Percentiles rank a stretch among this genome's conserved stretches.
These are phyloP conservation scores for Sarocladiaceae sp. DNA, from an alignment of 2,329 filamentous ascomycete genomes.

Conservation along the genomic window DNA sequence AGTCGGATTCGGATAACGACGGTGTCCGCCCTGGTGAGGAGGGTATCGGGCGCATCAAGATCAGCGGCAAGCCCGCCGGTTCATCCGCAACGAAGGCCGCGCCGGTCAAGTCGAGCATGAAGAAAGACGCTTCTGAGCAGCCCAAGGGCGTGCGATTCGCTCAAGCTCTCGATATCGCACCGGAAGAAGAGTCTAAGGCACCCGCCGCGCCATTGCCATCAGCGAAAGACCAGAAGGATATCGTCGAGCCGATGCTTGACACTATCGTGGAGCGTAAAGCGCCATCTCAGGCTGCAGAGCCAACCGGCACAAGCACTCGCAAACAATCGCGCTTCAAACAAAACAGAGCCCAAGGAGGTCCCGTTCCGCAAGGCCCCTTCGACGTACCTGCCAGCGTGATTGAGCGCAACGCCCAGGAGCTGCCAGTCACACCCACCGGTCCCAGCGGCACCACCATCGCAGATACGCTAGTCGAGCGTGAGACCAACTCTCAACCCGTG, in stretches of 20 bases:
- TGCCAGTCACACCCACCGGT: constrained; percentile 36
- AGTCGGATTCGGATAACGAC: constrained; percentile 27
- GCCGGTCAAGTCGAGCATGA: constrained; percentile 27
- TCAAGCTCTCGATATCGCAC: constrained; percentile 63
- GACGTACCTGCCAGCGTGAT: constrained; percentile 36
- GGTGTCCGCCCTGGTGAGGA: constrained; percentile 32
- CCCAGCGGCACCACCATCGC: constrained; percentile 53
- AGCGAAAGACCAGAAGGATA: constrained; percentile 20
- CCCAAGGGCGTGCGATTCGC: constrained; percentile 78
- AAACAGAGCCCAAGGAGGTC: constrained; percentile 20
- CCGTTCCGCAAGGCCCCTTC: constrained; percentile 34
- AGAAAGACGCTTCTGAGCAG: constrained; percentile 18
- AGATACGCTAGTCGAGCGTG: constrained; percentile 51
- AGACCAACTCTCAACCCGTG: constrained; percentile 24
- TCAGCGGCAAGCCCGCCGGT: constrained; percentile 27
- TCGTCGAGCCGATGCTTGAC: constrained; percentile 45
- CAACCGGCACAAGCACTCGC: constrained; percentile 25
- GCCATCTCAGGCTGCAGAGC: constrained; percentile 15
- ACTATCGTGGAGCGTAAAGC: constrained; percentile 39
- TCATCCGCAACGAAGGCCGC: constrained; percentile 15
- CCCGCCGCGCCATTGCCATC: constrained; percentile 12
- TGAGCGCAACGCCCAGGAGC: constrained; percentile 29
- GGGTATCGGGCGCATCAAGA: constrained; percentile 50
- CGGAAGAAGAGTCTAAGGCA: constrained; percentile 21
- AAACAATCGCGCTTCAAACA: constrained; percentile 49